Evolutionary conservation across 306 rosid species (phyloP), one percentile per base, ranked within the genome.

Genomic region (Sicyos edulis): DNA sequence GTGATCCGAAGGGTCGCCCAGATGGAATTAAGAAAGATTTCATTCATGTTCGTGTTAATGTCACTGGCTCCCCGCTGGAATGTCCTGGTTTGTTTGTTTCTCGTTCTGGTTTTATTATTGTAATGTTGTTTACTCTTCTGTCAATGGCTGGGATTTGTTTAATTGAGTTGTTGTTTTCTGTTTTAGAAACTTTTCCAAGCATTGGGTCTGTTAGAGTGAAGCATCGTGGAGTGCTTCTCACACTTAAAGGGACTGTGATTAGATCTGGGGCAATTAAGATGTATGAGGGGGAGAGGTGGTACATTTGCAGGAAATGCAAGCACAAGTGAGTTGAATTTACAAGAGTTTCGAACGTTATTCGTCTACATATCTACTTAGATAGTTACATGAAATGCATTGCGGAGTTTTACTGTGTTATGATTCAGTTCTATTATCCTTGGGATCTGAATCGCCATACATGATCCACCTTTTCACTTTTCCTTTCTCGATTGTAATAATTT

Each of bases 241-340:
- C 98, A 42, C 76, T 90, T 8, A 92, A 87, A 82, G 98, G 98
- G 82, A 92, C 96, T 6, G 96, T 90, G 7, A 92, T 90, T 54
- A 85, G 96, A 77, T 90, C 96, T 0, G 96, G 96, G 65, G 88
- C 93, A 14, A 86, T 83, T 75, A 92, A 90, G 83, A 88, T 92
- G 98, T 89, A 88, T 60, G 98, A 92, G 82, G 96, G 98, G 74
- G 98, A 92, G 89, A 90, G 98, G 83, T 84, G 82, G 84, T 92
- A 87, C 60, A 84, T 58, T 82, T 90, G 98, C 83, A 84, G 80
- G 29, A 90, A 87, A 84, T 90, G 98, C 88, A 83, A 88, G 83
- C 83, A 80, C 73, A 85, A 84, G 96, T 85, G 55, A 40, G 76
- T 78, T 29, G 62, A 74, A 54, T 59, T 32, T 61, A 51, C 54